A percentile compares a stretch with the other conserved stretches of the same genome.
phyloP scores from a whole-genome alignment of 805 yeast genomes.

The Saccharomycopsis sp. region DNA sequence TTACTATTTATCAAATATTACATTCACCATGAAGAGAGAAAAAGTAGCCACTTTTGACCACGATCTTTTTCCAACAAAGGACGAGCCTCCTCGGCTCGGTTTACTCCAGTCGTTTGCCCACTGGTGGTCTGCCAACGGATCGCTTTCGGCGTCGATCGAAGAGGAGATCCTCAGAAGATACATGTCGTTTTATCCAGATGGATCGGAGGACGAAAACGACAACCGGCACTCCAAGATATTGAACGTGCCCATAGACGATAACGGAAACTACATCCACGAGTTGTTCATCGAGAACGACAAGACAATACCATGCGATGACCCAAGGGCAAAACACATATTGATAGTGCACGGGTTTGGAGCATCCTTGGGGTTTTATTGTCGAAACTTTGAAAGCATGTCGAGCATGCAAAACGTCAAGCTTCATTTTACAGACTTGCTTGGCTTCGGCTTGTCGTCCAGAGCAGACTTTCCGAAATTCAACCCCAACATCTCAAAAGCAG shows the following conservation, averaged over 20 bases:
- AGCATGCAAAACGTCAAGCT: slow-evolving; percentile 43
- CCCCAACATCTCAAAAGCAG: slow-evolving; percentile 20
- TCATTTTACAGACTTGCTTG: slow-evolving; percentile 54
- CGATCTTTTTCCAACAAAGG: too few relatives aligned
- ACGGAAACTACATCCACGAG: slow-evolving; percentile 58
- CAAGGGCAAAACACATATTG: slow-evolving; percentile 42
- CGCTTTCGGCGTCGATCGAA: slow-evolving; percentile 2
- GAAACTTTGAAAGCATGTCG: slow-evolving; percentile 47
- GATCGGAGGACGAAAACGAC: slow-evolving; percentile 32
- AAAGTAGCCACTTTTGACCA: too few relatives aligned
- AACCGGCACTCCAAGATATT: slow-evolving; percentile 38
- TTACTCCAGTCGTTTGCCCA: slow-evolving; percentile 11
- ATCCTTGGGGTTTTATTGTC: slow-evolving; percentile 64
- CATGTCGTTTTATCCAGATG: slow-evolving; percentile 13
- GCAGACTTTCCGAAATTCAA: slow-evolving; percentile 30
- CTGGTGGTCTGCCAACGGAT: slow-evolving; percentile 11
- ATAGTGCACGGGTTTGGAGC: slow-evolving; percentile 85
- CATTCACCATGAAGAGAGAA: too few relatives aligned
- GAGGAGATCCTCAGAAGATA: slow-evolving; percentile 2
- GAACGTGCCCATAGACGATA: slow-evolving; percentile 45
- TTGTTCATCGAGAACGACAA: slow-evolving; percentile 43
- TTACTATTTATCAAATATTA: too few relatives aligned
- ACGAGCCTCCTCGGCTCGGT: slow-evolving; percentile 5
- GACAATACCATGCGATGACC: slow-evolving; percentile 11
- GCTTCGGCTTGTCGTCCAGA: slow-evolving; percentile 55